These are phyloP conservation scores for Entonaema liquescens DNA, from an alignment of 495 filamentous ascomycete species.

Conservation along the genomic window DNA sequence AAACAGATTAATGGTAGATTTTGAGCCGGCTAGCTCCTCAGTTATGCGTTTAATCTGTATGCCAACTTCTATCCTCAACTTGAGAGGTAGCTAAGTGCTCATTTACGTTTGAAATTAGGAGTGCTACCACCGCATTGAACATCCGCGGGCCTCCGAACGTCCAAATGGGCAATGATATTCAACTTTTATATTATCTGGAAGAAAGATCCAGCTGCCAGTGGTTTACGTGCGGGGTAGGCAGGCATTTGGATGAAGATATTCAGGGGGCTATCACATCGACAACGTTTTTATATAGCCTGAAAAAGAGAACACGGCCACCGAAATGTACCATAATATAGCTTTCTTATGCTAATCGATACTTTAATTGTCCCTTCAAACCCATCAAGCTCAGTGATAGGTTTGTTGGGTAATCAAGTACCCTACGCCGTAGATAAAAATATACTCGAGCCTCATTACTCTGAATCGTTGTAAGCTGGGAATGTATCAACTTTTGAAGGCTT, in stretches of 20 bases:
- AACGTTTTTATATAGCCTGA: constrained; percentile 35
- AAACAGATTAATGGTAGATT: neutral
- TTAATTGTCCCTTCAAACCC: neutral
- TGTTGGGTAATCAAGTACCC: neutral
- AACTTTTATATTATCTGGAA: neutral
- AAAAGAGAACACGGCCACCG: neutral
- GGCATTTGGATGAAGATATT: neutral
- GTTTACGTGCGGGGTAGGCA: neutral
- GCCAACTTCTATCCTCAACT: neutral
- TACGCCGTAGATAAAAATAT: neutral
- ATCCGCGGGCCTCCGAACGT: neutral
- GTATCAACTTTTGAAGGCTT: neutral
- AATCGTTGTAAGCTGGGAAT: neutral
- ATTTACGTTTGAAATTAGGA: neutral
- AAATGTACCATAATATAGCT: neutral
- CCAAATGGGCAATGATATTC: constrained; percentile 30
- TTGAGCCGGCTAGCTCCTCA: neutral
- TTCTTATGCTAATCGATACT: neutral
- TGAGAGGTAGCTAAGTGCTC: neutral
- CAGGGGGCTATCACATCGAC: neutral
- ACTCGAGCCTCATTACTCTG: neutral
- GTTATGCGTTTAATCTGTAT: neutral
- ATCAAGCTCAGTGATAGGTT: neutral
- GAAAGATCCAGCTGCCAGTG: neutral
- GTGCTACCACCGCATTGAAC: constrained; percentile 7